Evolutionary conservation across 2,329 filamentous ascomycete species (phyloP).

Genomic region (Pseudogymnoascus verrucosus): DNA sequence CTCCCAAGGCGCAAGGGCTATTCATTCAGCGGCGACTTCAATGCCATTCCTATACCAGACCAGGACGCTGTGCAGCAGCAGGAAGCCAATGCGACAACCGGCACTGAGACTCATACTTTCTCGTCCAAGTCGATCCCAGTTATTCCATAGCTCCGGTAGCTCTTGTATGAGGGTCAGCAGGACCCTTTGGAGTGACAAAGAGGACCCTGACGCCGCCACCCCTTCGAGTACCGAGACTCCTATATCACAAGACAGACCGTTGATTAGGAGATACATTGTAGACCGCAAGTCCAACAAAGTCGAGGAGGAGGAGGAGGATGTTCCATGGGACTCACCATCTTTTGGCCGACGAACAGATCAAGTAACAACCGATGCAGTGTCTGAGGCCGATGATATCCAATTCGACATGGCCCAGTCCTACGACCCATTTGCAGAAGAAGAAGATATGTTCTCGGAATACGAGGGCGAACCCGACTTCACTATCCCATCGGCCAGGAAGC

Average conservation of each 20-base stretch:
- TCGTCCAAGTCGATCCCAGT: neutral
- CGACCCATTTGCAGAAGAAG: conserved; percentile 14
- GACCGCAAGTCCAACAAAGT: conserved; percentile 1
- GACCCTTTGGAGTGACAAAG: neutral
- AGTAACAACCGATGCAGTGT: neutral
- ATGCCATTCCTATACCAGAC: conserved; percentile 69
- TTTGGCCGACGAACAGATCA: neutral
- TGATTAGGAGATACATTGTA: conserved; percentile 4
- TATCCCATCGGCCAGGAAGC: conserved; percentile 12
- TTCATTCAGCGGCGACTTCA: conserved; percentile 35
- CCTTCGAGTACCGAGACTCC: neutral
- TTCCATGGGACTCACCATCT: neutral
- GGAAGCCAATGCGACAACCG: neutral
- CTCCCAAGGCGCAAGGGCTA: conserved; percentile 10
- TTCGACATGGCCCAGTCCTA: conserved; percentile 10
- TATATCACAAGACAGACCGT: neutral
- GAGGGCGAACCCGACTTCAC: conserved; percentile 27
- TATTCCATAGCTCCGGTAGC: neutral
- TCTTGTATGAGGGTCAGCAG: neutral
- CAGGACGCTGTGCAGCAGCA: conserved; percentile 41
- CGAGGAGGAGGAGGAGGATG: neutral
- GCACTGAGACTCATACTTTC: neutral
- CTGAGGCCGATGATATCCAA: neutral
- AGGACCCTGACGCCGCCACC: neutral
- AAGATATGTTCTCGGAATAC: conserved; percentile 47